A percentile compares a stretch with the other conserved stretches of the same genome.
These are phyloP conservation scores for Podospora fimiseda DNA, from an alignment of 495 filamentous ascomycete species.

Conservation along the genomic window DNA sequence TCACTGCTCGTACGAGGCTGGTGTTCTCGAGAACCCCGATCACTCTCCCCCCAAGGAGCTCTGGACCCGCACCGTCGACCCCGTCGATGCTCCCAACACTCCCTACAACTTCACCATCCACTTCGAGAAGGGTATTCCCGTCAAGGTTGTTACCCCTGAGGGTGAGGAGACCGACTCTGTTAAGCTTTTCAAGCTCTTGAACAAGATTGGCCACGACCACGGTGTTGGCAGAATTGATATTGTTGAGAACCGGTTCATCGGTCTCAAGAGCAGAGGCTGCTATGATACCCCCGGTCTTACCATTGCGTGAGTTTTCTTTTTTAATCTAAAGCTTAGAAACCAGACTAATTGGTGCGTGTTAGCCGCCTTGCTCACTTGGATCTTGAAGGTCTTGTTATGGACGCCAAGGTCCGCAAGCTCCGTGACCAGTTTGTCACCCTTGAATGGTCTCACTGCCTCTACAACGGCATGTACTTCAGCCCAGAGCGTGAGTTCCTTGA, in stretches of 20 bases:
- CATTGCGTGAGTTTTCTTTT: neutral
- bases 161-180: constrained; percentile 64
- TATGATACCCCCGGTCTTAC: constrained; percentile 63
- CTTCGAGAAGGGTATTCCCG: constrained; percentile 83
- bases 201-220: constrained; percentile 67
- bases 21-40: constrained; percentile 65
- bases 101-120: constrained; percentile 69
- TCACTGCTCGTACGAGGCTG: constrained; percentile 87
- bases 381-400: constrained; percentile 78
- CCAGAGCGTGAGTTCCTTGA: constrained; percentile 68
- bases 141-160: constrained; percentile 52
- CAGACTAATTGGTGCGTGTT: neutral
- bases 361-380: constrained; percentile 67
- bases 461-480: constrained; percentile 78
- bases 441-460: constrained; percentile 60
- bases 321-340: neutral
- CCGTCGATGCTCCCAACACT: constrained; percentile 65
- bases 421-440: constrained; percentile 78
- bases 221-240: constrained; percentile 90
- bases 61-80: constrained; percentile 80
- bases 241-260: constrained; percentile 55
- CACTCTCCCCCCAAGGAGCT: constrained; percentile 65
- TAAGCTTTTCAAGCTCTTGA: constrained; percentile 72
- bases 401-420: constrained; percentile 74
- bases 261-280: constrained; percentile 80